Evolutionary conservation across 2,329 filamentous ascomycete species (phyloP), one percentile per base, ranked within the genome.

Genomic region (Ascochyta koolunga): DNA sequence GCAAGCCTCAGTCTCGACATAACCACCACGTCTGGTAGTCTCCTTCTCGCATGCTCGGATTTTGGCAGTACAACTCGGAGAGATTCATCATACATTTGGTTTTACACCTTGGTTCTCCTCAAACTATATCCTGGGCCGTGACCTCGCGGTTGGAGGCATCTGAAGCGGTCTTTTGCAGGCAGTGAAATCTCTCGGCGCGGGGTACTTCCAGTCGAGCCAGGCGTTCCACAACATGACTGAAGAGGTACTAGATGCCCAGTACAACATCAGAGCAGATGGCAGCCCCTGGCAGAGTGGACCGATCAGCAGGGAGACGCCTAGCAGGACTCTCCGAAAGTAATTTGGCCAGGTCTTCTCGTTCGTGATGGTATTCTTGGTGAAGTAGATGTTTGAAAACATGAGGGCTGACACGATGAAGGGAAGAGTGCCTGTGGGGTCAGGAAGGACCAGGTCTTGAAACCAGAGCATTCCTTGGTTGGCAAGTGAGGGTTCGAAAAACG

Each of bases 391-490:
- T 7, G 77, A 57, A 15, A 85, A 68, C 52, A 85, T 80, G 4
- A 79, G 73, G 0, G 70, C 75, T 0, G 79, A 80, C 19, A 85
- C 73, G 3, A 80, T 52, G 35, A 79, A 74, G 0, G 83, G 82
- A 1, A 86, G 73, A 2, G 76, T 59, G 2, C 79, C 71, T 2
- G 77, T 78, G 0, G 83, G 77, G 60, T 88, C 85, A 8, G 82
- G 72, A 0, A 77, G 64, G 5, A 83, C 72, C 13, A 88, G 77
- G 65, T 87, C 78, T 1, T 80, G 77, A 50, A 86, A 86, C 85
- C 85, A 88, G 2, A 85, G 73, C 3, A 80, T 77, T n/a, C 85
- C 85, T 71, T 86, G 85, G 7, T 68, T 77, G 5, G 79, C 77
- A 15, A 88, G 71, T 4, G 79, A 77, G 3, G 79, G 78, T 59